Percentiles rank a stretch among this genome's conserved stretches.
These are phyloP conservation scores for Arachis monticola DNA, from an alignment of 331 rosid genomes.

Conservation along the genomic window DNA sequence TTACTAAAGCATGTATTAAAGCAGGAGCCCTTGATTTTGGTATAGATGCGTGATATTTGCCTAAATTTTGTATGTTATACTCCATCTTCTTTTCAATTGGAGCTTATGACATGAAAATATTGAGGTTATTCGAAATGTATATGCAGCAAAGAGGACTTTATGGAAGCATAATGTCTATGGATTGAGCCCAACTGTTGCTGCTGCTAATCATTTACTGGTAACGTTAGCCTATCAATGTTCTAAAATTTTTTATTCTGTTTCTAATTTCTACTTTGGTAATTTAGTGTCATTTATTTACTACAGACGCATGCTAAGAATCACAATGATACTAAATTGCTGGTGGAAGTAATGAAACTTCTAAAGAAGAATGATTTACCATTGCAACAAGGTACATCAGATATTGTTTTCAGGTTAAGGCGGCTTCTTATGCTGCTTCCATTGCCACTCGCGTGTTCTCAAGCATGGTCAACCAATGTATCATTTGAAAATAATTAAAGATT, in stretches of 20 bases:
- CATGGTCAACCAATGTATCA: slow-evolving; percentile 10
- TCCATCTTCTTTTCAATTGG: no score
- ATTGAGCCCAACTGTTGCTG: slow-evolving; percentile 67
- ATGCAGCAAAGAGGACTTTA: slow-evolving; percentile 82
- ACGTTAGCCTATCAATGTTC: slow-evolving; percentile 33
- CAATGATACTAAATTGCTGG: no score
- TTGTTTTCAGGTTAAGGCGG: not conserved
- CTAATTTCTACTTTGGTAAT: slow-evolving; percentile 34
- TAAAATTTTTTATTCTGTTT: slow-evolving; percentile 31
- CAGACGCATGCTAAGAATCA: no score
- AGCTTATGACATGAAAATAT: no score
- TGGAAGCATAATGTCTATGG: slow-evolving; percentile 90
- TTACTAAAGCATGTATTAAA: no score
- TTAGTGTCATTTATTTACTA: not conserved
- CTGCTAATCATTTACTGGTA: slow-evolving; percentile 90
- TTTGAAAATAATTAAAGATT: slow-evolving; percentile 9
- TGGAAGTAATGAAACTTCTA: no score
- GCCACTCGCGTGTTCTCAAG: not conserved
- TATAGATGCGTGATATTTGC: no score
- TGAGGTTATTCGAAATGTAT: slow-evolving; percentile 29
- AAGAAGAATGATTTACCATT: no score
- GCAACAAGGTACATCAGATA: no score
- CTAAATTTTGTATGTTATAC: no score
- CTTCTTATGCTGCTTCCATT: slow-evolving; percentile 17
- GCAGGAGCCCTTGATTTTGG: no score